Conservation (phyloP, 2,329 filamentous ascomycete species). For the Aspergillus flavus region DNA sequence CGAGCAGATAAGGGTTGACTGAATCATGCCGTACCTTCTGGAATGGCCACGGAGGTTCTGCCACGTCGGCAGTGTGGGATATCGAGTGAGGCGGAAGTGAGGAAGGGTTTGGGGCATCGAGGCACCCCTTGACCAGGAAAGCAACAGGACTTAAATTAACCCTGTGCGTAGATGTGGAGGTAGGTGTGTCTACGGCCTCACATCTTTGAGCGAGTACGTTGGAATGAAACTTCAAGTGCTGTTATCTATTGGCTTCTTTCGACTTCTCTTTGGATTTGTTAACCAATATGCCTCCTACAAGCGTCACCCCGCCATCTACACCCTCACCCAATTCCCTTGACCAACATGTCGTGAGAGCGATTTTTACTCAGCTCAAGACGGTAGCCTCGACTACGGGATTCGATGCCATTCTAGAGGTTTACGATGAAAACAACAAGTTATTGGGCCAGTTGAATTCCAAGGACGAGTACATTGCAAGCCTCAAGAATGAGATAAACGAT, state of each 20-base stretch:
- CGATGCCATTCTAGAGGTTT: not conserved
- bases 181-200: no score
- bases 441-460: not conserved
- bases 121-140: not conserved
- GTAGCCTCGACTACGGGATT: not conserved
- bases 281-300: not conserved
- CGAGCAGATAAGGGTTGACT: not conserved
- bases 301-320: not conserved
- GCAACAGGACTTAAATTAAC: not conserved
- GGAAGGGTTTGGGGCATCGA: not conserved
- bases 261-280: not conserved
- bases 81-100: not conserved
- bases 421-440: not conserved
- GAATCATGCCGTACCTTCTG: not conserved
- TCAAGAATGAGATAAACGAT: not conserved
- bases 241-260: not conserved
- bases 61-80: not conserved
- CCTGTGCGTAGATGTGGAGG: no score
- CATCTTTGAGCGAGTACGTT: no score
- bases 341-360: not conserved
- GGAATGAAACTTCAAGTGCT: not conserved
- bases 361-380: not conserved
- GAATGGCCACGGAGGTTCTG: not conserved
- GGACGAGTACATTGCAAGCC: not conserved
- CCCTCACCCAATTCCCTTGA: not conserved